Evolutionary conservation across 176 grass and related monocot species (phyloP).

Genomic region (Avena atlantica): DNA sequence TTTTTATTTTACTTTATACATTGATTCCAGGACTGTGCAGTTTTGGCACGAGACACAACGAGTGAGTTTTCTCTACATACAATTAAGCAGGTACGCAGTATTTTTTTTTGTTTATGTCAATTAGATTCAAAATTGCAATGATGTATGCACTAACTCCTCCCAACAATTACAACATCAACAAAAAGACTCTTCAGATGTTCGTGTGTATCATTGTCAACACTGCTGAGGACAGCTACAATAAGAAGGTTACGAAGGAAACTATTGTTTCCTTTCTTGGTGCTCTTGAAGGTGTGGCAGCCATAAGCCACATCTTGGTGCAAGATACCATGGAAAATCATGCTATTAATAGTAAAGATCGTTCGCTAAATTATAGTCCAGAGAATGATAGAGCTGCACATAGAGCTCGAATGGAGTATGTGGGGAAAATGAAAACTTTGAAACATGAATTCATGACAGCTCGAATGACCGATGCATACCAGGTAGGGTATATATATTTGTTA

Average conservation of each 20-base stretch:
- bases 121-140: background rate
- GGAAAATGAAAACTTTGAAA: background rate
- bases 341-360: background rate
- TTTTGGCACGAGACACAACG: background rate
- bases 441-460: background rate
- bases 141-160: background rate
- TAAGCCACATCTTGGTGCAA: constrained; percentile 15
- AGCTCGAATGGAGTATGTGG: background rate
- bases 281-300: constrained; percentile 7
- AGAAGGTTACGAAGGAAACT: constrained; percentile 2
- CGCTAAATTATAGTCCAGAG: background rate
- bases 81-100: background rate
- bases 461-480: background rate
- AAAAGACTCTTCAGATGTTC: background rate
- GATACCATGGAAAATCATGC: background rate
- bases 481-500: background rate
- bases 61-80: background rate
- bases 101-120: background rate
- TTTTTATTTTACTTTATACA: background rate
- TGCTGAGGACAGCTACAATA: background rate
- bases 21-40: background rate
- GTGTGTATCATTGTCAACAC: background rate
- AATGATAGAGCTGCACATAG: background rate
- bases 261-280: constrained; percentile 6
- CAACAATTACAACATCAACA: background rate